Base-by-base conservation (phyloP, 208 protist genomes). In the Crithidia expoeki region DNA sequence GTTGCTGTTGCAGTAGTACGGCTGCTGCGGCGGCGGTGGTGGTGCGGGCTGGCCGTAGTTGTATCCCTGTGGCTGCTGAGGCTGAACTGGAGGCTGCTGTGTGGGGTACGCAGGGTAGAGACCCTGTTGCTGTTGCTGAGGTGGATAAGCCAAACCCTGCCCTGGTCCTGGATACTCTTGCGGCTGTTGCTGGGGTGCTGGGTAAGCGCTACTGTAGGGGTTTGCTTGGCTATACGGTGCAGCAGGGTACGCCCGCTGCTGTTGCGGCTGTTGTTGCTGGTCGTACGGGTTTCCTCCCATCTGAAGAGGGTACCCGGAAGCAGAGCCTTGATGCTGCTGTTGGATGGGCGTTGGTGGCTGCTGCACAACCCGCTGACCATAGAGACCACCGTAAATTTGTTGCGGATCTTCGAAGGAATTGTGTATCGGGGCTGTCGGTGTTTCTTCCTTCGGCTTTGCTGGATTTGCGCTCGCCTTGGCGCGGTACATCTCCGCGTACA, bases 381-480 rank as follows among this genome's bases (percentile, higher is more conserved):
- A 42, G 33, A 66, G 51, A 16, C 40, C 56, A 7, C 25, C 27
- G 72, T 79, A 71, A 19, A 68, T 14, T n/a, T 53, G 38, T 4
- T 74, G 73, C 11, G 76, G 71, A 72, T 93, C 82, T 32, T 90
- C 83, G 60, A 90, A 90, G 59, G 70, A 50, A 60, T 90, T 76
- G 53, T 79, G 73, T 3, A 89, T 75, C 12, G 76, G 80, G 17
- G 63, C n/a, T 10, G 78, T 58, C 30, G 33, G 49, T 0, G 34
- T 4, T 40, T 78, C 50, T 23, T 75, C 57, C 23, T 52, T 68
- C 27, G 68, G 53, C 44, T 69, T 76, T 4, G 59, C 34, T 4
- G 73, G 21, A 6, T 53, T 33, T 4, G 58, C 30, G 4, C 32
- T 42, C 17, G 66, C 23, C 65, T 72, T 60, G 10, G 51, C 30